Conservation (phyloP, 192 early-diverging fungal genomes). For the Linnemannia elongata region DNA sequence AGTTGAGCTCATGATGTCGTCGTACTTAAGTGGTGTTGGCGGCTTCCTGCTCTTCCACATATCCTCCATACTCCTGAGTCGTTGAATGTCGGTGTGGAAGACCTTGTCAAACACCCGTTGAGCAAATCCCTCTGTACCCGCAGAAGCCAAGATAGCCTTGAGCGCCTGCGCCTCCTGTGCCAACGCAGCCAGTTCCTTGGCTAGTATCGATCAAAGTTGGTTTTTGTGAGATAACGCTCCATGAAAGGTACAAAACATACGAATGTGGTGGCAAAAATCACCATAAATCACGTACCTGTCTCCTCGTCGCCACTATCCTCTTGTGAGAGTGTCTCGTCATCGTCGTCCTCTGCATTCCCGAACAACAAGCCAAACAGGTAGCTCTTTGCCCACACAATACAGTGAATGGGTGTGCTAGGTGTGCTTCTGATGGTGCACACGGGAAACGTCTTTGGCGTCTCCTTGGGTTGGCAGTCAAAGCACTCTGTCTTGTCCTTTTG, state of each 20-base stretch:
- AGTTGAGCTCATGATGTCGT: conserved; percentile 38
- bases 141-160: conserved; percentile 72
- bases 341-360: conserved; percentile 76
- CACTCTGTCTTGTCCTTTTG: conserved; percentile 85
- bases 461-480: conserved; percentile 94
- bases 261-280: too few relatives aligned
- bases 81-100: conserved; percentile 83
- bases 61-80: conserved; percentile 86
- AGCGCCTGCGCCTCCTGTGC: conserved; percentile 80
- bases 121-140: conserved; percentile 72
- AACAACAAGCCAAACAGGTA: conserved; percentile 91
- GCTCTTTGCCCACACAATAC: conserved; percentile 99
- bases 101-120: conserved; percentile 82
- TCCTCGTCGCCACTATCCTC: conserved; percentile 69
- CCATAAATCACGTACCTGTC: conserved; percentile 20
- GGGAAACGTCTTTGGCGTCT: conserved; percentile 89
- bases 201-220: conserved; percentile 35
- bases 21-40: conserved; percentile 79
- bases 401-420: conserved; percentile 94
- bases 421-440: conserved; percentile 98
- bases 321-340: conserved; percentile 56
- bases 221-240: background rate
- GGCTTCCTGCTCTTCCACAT: conserved; percentile 86
- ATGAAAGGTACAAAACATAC: background rate
- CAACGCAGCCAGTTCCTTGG: conserved; percentile 83